phyloP scores from a whole-genome alignment of 176 grass and related monocot genomes.

The Bolboschoenus planiculmis region DNA sequence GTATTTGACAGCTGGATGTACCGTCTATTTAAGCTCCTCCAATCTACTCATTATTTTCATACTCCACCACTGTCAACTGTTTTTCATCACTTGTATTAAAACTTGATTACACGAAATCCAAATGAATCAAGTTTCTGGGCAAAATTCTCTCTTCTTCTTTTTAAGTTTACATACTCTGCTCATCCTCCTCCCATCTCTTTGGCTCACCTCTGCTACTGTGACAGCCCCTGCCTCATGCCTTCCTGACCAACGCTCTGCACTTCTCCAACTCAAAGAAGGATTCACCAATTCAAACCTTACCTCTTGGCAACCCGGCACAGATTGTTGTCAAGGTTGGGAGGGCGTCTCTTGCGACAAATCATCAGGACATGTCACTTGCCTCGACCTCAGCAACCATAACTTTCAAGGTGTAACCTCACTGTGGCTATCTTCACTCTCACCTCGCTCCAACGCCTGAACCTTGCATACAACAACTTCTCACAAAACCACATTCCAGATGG shows the following conservation, averaged over 20 bases:
- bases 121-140: background rate
- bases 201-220: background rate
- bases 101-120: background rate
- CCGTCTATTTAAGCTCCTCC: too few relatives aligned
- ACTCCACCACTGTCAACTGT: too few relatives aligned
- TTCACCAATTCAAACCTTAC: background rate
- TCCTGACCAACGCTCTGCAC: background rate
- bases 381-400: background rate
- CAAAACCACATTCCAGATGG: background rate
- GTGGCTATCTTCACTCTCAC: background rate
- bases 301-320: background rate
- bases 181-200: background rate
- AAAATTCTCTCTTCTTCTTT: background rate
- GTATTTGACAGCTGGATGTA: too few relatives aligned
- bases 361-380: background rate
- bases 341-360: background rate
- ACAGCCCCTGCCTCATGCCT: background rate
- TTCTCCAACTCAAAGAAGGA: conserved; percentile 1
- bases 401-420: conserved; percentile 15
- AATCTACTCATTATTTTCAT: background rate
- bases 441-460: background rate
- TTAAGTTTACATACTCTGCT: background rate
- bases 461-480: background rate
- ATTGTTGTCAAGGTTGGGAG: background rate
- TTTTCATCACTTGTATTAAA: background rate